Conservation (phyloP, 495 filamentous ascomycete species). For the Tuber magnatum region DNA sequence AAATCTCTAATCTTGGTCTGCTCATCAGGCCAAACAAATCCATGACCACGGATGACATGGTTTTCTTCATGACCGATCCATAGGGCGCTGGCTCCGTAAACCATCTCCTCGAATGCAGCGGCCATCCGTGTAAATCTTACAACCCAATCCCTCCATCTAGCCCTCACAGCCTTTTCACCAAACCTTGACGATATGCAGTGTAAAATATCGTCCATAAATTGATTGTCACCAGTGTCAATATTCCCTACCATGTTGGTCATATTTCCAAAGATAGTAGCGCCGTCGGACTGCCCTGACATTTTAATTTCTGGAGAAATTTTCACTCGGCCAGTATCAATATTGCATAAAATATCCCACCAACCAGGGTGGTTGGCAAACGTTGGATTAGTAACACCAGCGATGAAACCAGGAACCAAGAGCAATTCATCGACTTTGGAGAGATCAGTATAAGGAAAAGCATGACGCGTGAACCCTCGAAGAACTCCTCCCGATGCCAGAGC, state of each 20-base stretch:
- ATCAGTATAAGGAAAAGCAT: constrained; percentile 98
- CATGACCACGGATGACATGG: constrained; percentile 69
- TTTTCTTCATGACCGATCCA: constrained; percentile 73
- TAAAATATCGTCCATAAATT: constrained; percentile 81
- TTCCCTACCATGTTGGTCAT: constrained; percentile 32
- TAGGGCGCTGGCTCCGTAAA: constrained; percentile 85
- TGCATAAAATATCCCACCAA: constrained; percentile 98
- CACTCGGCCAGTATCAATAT: constrained; percentile 83
- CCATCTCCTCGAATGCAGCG: constrained; percentile 88
- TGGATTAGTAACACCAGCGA: constrained; percentile 95
- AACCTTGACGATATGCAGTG: constrained; percentile 75
- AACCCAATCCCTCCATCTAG: constrained; percentile 86
- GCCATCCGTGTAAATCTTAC: constrained; percentile 83
- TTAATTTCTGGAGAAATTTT: constrained; percentile 59
- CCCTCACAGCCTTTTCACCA: constrained; percentile 80
- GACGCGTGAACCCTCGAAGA: constrained; percentile 89
- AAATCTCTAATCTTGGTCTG: constrained; percentile 72
- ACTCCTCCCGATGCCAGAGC: constrained; percentile 90
- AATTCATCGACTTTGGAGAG: constrained; percentile 96
- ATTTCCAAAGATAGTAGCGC: constrained; percentile 22
- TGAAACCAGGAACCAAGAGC: constrained; percentile 90
- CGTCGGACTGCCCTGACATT: constrained; percentile 29
- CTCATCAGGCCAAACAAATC: constrained; percentile 90
- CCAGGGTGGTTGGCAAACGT: constrained; percentile 89
- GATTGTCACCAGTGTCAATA: constrained; percentile 67